These are phyloP conservation scores for Huntiella savannae DNA, from an alignment of 2,329 filamentous ascomycete species.

Conservation along the genomic window DNA sequence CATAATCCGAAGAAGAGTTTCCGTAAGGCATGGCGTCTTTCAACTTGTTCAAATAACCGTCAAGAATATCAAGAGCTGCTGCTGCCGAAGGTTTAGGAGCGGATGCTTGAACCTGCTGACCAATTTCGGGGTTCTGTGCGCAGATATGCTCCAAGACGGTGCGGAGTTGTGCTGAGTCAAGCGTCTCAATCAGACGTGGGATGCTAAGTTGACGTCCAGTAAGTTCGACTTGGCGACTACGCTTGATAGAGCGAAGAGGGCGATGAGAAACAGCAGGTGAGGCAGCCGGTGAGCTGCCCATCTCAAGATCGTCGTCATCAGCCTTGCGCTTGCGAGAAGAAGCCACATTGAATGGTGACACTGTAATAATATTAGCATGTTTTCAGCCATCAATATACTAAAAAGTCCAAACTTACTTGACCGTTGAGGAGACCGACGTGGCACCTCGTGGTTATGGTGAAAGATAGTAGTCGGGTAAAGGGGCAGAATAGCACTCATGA, in stretches of 20 bases:
- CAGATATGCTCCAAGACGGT: constrained; percentile 79
- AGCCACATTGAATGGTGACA: constrained; percentile 31
- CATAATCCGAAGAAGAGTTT: constrained; percentile 72
- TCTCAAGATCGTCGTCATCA: constrained; percentile 63
- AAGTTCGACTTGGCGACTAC: constrained; percentile 43
- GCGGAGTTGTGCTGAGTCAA: constrained; percentile 69
- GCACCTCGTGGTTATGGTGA: constrained; percentile 40
- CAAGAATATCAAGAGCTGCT: constrained; percentile 61
- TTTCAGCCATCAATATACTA: too few species aligned
- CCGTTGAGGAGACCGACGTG: constrained; percentile 34
- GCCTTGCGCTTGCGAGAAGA: constrained; percentile 65
- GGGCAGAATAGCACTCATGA: constrained; percentile 43
- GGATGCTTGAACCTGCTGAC: constrained; percentile 61
- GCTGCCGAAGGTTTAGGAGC: constrained; percentile 75
- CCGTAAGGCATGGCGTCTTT: constrained; percentile 71
- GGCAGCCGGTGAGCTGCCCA: constrained; percentile 72
- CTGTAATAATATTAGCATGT: constrained; percentile 12
- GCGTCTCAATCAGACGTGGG: constrained; percentile 74
- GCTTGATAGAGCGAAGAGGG: constrained; percentile 49
- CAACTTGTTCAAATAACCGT: constrained; percentile 62
- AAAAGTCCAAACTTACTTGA: constrained; percentile 27
- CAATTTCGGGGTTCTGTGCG: constrained; percentile 71
- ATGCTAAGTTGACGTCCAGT: constrained; percentile 35
- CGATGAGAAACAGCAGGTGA: constrained; percentile 60
- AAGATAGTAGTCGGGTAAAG: constrained; percentile 31